Evolutionary conservation across 495 filamentous ascomycete species (phyloP).

Genomic region (Aspergillus carlsbadensis): DNA sequence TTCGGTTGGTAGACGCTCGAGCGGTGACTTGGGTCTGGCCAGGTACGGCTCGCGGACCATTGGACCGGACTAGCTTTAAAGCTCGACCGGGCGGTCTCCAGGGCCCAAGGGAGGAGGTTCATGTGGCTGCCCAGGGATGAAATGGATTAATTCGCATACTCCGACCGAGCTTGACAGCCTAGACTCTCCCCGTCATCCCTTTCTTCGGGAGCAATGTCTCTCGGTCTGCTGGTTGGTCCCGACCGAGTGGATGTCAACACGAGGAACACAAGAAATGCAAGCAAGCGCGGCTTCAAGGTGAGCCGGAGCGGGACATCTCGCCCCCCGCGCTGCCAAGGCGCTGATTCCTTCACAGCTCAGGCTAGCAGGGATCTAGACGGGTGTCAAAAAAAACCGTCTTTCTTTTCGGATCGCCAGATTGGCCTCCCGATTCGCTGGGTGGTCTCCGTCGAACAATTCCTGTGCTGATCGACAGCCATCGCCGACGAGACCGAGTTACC

Average conservation of each 20-base stretch:
- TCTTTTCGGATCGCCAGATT: no score
- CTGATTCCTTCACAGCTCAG: not conserved
- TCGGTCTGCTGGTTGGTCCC: not conserved
- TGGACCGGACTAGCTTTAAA: conserved; percentile 10
- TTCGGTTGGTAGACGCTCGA: conserved; percentile 54
- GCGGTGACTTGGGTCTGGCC: conserved; percentile 24
- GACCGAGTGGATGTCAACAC: not conserved
- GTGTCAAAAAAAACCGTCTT: no score
- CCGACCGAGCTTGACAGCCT: not conserved
- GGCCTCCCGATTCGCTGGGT: no score
- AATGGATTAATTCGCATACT: not conserved
- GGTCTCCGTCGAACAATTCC: no score
- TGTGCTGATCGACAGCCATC: no score
- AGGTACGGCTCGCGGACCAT: conserved; percentile 16
- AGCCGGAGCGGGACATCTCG: conserved; percentile 1
- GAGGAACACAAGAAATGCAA: conserved; percentile 1
- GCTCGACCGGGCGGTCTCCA: conserved; percentile 4
- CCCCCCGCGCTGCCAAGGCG: not conserved
- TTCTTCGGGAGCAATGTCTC: not conserved
- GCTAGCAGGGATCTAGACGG: no score
- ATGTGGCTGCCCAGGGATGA: conserved; percentile 5
- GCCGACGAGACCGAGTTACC: no score
- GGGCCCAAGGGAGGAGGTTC: not conserved
- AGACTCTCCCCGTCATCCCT: not conserved
- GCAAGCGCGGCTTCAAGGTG: not conserved